Evolutionary conservation across 228 moss, liverwort and hornwort genomes (phyloP), one percentile per base, ranked within the genome.

Genomic region (Sphagnum fallax): DNA sequence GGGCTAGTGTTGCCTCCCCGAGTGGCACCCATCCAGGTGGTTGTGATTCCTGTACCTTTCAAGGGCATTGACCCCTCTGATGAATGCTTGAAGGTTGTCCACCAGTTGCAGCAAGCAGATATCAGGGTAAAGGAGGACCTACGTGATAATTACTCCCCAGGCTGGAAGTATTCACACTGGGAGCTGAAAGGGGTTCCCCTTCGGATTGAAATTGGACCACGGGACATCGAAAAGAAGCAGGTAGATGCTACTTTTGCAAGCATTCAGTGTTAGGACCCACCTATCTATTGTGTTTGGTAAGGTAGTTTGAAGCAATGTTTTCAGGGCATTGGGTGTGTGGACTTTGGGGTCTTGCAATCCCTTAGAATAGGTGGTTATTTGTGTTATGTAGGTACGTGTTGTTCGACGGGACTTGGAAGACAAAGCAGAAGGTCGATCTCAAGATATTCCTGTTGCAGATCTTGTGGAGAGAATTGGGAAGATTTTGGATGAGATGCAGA

Each of bases 131-230:
- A 97, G 78, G 93, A 83, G 6, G 97, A 97, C 70, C 82, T 86
- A 75, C 75, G 91, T 49, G 90, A 91, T 66, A 93, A 87, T 47
- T 81, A 93, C 58, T 14, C 5, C 0, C 85, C 93, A 52, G 90
- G 90, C 15, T 97, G 91, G 91, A 97, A 97, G 63, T 97, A 75
- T 53, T 76, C 88, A 0, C 77, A 97, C 51, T 97, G 97, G 97
- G 97, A 97, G 58, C 74, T 98, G 69, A 98, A 91, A 74, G 97
- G 93, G 63, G 97, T 93, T 18, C 93, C 93, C 60, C 64, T 98
- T 51, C 80, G 97, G 12, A 71, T 98, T 63, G 93, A 93, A 70
- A 82, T 93, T 50, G 93, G 97, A 47, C 93, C 97, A 62, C 82
- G 82, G 64, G 97, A 97, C 68, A 77, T 97, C 67, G 79, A 82